Base-by-base conservation (phyloP, 805 yeast genomes). In the Sugiyamaella floridensis region DNA sequence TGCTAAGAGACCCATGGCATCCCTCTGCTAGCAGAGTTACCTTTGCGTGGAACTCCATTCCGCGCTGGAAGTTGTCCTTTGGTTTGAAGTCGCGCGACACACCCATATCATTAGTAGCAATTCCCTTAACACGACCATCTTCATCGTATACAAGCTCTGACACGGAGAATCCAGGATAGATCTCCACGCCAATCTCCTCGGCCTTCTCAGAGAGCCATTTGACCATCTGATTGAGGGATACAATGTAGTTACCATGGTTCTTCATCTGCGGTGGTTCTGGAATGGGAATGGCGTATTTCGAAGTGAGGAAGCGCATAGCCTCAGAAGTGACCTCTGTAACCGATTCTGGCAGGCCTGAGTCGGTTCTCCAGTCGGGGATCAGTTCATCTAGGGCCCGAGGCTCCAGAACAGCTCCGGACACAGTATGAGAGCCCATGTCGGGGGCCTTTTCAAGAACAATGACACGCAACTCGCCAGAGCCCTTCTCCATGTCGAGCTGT, bases 11-110 rank as follows among this genome's bases (percentile, higher is more conserved):
- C 0, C 99, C 99, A 69, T 90, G 98, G 66, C 99, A 93, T n/a
- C 99, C 99, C 71, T 93, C 99, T 4, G 96, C 96, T 32, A 93
- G 76, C 15, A 93, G 85, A 0, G 97, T 90, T 55, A 84, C 75
- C 61, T 93, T 80, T 4, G 99, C 88, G 60, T 85, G 93, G 69
- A 93, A 93, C 69, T 89, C 98, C 97, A 93, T 87, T 22, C 99
- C 99, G 58, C 96, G 78, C 69, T 93, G 97, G 68, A 88, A 93
- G n/a, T 80, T 75, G 58, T 79, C 86, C 62, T 84, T 86, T 29
- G 96, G 95, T 34, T 73, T 66, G 16, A 96, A 97, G 53, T 76
- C 70, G 60, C 81, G 83, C 48, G 82, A 77, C 15, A 93, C 71
- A 14, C 99, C 99, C 82, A 85, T 80, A 67, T 93, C 99, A 60